Percentiles rank a stretch among this genome's conserved stretches.
Evolutionary conservation across 805 yeast species (phyloP).

Genomic region (Cyberlindnera suaveolens): DNA sequence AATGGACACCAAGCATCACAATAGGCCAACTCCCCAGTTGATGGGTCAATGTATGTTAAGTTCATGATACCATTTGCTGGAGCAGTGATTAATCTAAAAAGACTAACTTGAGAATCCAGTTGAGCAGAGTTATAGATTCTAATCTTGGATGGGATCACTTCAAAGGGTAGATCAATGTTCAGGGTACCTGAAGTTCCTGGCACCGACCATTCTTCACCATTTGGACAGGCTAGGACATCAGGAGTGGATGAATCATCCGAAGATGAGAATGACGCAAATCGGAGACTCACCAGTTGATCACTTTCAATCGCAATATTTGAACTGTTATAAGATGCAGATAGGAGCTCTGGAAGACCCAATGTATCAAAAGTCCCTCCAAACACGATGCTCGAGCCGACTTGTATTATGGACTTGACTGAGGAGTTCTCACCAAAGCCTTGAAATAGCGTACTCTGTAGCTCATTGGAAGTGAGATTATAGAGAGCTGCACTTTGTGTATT

Average conservation of each 20-base stretch:
- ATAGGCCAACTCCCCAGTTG: conserved; percentile 42
- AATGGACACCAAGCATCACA: conserved; percentile 94
- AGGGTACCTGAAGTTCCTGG: conserved; percentile 54
- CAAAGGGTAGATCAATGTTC: conserved; percentile 51
- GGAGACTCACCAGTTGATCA: conserved; percentile 56
- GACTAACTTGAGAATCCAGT: conserved; percentile 39
- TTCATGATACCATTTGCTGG: conserved; percentile 92
- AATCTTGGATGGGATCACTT: conserved; percentile 61
- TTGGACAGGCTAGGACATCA: conserved; percentile 44
- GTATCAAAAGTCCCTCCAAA: conserved; percentile 77
- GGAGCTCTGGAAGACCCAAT: conserved; percentile 24
- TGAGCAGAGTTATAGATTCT: conserved; percentile 59
- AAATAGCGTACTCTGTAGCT: conserved; percentile 52
- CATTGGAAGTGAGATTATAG: conserved; percentile 44
- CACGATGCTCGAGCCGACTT: conserved; percentile 46
- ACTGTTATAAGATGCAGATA: conserved; percentile 27
- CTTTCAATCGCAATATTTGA: conserved; percentile 41
- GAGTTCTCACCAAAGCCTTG: conserved; percentile 67
- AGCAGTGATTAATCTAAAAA: conserved; percentile 66
- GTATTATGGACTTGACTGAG: conserved; percentile 54
- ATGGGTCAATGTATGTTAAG: conserved; percentile 75
- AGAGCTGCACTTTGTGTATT: conserved; percentile 53
- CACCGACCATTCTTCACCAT: conserved; percentile 48
- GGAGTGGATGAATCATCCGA: conserved; percentile 26
- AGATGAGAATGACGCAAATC: conserved; percentile 47